These are phyloP conservation scores for Parafenestella ontariensis DNA, from an alignment of 2,329 filamentous ascomycete genomes.

Conservation along the genomic window DNA sequence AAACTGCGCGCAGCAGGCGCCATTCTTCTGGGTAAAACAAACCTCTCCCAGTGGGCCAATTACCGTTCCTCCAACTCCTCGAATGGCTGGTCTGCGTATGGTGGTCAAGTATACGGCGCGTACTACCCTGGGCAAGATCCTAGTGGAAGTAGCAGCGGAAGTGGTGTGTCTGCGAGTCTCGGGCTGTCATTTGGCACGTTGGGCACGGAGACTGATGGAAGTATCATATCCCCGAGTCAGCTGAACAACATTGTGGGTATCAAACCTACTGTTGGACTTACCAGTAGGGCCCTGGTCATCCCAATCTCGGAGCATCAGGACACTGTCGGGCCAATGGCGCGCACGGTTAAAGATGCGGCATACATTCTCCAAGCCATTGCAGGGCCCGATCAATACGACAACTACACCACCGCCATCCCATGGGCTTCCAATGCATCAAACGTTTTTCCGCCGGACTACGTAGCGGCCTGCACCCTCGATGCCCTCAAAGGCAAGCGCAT, in stretches of 20 bases:
- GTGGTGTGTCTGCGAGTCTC: conserved; percentile 65
- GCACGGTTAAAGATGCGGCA: conserved; percentile 66
- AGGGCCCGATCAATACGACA: conserved; percentile 60
- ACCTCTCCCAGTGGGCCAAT: conserved; percentile 71
- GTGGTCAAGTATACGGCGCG: conserved; percentile 67
- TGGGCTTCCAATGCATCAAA: conserved; percentile 46
- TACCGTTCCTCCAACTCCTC: conserved; percentile 63
- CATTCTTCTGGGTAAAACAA: conserved; percentile 71
- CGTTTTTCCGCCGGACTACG: conserved; percentile 64
- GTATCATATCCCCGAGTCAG: conserved; percentile 64
- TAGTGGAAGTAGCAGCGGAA: conserved; percentile 54
- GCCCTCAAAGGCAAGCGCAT: conserved; percentile 66
- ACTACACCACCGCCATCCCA: conserved; percentile 67
- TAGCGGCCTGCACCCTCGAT: conserved; percentile 62
- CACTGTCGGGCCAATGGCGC: conserved; percentile 64
- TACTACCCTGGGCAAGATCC: conserved; percentile 70
- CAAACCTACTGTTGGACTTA: conserved; percentile 67
- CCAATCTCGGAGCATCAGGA: conserved; percentile 67
- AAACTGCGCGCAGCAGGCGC: conserved; percentile 68
- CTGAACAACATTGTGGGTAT: conserved; percentile 71
- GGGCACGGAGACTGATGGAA: conserved; percentile 70
- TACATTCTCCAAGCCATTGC: conserved; percentile 66
- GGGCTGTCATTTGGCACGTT: conserved; percentile 66
- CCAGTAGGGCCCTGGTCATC: conserved; percentile 67
- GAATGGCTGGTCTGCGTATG: conserved; percentile 70